Evolutionary conservation across 2,329 filamentous ascomycete genomes (phyloP).

Genomic region (Talaromyces sp.): DNA sequence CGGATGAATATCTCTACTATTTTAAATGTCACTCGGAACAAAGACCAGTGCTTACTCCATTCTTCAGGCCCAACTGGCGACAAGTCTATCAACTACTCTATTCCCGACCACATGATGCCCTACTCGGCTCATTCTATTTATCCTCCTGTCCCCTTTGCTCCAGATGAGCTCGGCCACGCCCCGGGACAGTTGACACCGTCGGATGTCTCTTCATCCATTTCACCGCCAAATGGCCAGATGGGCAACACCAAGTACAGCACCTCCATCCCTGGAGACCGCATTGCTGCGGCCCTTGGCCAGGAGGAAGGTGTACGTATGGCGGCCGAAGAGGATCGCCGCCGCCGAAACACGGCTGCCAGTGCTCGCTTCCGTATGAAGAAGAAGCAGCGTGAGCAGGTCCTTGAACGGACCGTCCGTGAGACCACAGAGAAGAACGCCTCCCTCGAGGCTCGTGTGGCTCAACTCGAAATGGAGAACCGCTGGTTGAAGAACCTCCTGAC

Average conservation of each 20-base stretch:
- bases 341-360: slow-evolving; percentile 84
- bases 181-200: slow-evolving; percentile 44
- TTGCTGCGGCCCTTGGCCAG: slow-evolving; percentile 56
- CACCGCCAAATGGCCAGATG: slow-evolving; percentile 43
- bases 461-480: slow-evolving; percentile 81
- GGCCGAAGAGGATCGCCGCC: slow-evolving; percentile 87
- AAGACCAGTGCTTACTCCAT: slow-evolving; percentile 28
- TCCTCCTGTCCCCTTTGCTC: slow-evolving; percentile 41
- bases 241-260: slow-evolving; percentile 46
- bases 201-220: slow-evolving; percentile 46
- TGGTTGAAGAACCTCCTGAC: slow-evolving; percentile 80
- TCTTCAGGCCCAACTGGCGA: slow-evolving; percentile 30
- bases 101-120: slow-evolving; percentile 43
- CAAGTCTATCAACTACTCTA: slow-evolving; percentile 42
- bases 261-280: slow-evolving; percentile 39
- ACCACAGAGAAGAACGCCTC: slow-evolving; percentile 76
- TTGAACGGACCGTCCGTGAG: slow-evolving; percentile 80
- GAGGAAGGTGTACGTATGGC: slow-evolving; percentile 73
- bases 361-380: slow-evolving; percentile 93
- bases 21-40: not conserved
- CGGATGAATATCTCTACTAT: slow-evolving; percentile 7
- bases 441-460: slow-evolving; percentile 72
- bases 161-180: slow-evolving; percentile 40
- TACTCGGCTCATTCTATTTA: slow-evolving; percentile 44
- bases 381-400: slow-evolving; percentile 88